These are phyloP conservation scores for Pestalotiopsis sp. DNA, from an alignment of 2,329 filamentous ascomycete species.

Conservation along the genomic window DNA sequence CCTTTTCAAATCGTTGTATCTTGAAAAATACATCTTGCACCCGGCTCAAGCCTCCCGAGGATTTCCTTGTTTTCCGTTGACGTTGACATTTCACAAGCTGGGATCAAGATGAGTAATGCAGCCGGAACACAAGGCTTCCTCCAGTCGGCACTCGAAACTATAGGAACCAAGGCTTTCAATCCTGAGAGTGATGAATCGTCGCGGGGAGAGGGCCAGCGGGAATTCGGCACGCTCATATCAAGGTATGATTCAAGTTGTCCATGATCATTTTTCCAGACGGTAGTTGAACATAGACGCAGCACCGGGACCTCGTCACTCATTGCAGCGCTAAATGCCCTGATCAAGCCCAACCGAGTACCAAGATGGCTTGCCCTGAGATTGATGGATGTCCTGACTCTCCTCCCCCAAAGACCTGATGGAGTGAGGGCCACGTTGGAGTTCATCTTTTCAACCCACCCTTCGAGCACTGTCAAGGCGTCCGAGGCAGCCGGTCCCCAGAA, in stretches of 20 bases:
- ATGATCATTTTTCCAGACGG: background rate
- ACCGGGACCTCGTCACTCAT: constrained; percentile 54
- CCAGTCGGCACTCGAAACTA: constrained; percentile 33
- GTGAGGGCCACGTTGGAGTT: constrained; percentile 71
- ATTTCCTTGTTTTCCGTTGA: background rate
- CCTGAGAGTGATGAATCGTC: constrained; percentile 36
- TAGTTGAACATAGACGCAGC: constrained; percentile 31
- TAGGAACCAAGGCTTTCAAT: constrained; percentile 50
- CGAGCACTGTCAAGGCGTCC: constrained; percentile 40
- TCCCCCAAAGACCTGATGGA: constrained; percentile 63
- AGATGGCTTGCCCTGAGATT: constrained; percentile 60
- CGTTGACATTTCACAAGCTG: background rate
- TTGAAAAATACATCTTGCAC: background rate
- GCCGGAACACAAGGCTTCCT: constrained; percentile 29
- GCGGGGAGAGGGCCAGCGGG: constrained; percentile 34
- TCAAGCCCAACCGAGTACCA: constrained; percentile 60
- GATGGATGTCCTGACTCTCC: constrained; percentile 55
- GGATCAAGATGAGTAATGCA: constrained; percentile 15
- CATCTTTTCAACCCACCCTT: constrained; percentile 67
- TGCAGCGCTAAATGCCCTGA: constrained; percentile 60
- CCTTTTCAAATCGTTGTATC: background rate
- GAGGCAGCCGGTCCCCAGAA: constrained; percentile 49
- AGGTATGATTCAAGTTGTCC: constrained; percentile 36
- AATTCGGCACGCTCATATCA: constrained; percentile 49
- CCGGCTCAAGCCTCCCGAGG: background rate